Conservation (phyloP, 495 filamentous ascomycete genomes). For the Thozetella sp. region DNA sequence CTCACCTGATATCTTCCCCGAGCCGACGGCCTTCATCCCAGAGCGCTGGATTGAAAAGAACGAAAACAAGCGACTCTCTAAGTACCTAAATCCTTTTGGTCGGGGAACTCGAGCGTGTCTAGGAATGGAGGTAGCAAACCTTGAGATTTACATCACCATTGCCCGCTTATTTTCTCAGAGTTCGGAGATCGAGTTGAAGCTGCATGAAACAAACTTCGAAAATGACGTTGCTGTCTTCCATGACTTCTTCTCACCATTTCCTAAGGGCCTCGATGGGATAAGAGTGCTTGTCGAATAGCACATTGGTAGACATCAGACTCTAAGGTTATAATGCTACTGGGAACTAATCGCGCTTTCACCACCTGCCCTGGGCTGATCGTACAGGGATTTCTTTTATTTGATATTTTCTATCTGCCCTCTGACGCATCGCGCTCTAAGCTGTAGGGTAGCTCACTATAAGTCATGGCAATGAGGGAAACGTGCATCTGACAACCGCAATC, state of each 20-base stretch:
- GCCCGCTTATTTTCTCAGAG: conserved; percentile 18
- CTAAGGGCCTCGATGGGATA: conserved; percentile 9
- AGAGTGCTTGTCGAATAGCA: conserved; percentile 3
- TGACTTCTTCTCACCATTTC: conserved; percentile 26
- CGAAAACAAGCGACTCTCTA: conserved; percentile 21
- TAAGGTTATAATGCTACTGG: no score
- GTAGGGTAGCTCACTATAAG: no score
- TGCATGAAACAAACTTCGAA: conserved; percentile 15
- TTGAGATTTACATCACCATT: conserved; percentile 46
- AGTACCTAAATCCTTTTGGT: conserved; percentile 43
- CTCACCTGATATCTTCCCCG: conserved; percentile 37
- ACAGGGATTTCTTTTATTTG: no score
- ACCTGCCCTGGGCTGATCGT: no score
- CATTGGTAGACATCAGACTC: conserved; percentile 57
- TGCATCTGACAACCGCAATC: no score
- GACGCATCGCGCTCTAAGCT: no score
- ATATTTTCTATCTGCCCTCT: no score
- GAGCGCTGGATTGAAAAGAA: conserved; percentile 46
- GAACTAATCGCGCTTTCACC: no score
- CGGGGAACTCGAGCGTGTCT: conserved; percentile 47
- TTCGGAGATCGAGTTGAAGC: conserved; percentile 10
- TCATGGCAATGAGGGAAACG: no score
- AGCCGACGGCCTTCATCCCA: conserved; percentile 38
- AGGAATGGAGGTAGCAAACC: conserved; percentile 46
- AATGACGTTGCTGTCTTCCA: conserved; percentile 19